Evolutionary conservation across 2,329 filamentous ascomycete genomes (phyloP).

Genomic region (Fusarium proliferatum): DNA sequence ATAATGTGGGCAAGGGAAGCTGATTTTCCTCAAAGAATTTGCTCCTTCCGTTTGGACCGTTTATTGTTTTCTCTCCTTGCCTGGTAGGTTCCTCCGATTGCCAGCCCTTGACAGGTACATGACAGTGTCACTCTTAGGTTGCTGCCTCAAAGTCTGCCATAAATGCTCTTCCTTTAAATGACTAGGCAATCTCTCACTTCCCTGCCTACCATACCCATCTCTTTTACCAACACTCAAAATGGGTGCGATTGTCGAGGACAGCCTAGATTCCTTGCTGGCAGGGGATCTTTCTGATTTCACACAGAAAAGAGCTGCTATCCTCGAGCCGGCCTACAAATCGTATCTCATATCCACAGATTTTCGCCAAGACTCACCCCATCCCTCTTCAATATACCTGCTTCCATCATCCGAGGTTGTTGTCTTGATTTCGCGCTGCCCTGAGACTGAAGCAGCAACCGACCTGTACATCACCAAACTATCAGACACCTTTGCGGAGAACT

Average conservation of each 20-base stretch:
- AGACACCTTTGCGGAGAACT: conserved; percentile 33
- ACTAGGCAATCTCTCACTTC: no score
- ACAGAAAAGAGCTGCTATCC: background rate
- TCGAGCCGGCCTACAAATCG: conserved; percentile 26
- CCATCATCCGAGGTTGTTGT: conserved; percentile 24
- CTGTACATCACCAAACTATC: conserved; percentile 27
- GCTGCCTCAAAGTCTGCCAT: conserved; percentile 10
- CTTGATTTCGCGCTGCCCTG: conserved; percentile 6
- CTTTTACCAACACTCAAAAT: background rate
- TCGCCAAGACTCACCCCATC: background rate
- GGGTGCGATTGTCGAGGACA: conserved; percentile 4
- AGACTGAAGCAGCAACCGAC: conserved; percentile 8
- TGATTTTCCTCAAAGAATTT: background rate
- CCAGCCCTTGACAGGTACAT: conserved; percentile 22
- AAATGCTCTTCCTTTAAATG: background rate
- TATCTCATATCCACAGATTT: conserved; percentile 26
- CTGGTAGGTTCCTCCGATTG: background rate
- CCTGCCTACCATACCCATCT: no score
- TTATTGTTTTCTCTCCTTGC: background rate
- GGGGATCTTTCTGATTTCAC: background rate
- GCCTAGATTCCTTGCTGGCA: background rate
- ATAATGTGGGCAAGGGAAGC: background rate
- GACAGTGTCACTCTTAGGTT: conserved; percentile 9
- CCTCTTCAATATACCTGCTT: conserved; percentile 26
- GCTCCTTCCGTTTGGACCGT: background rate